Percentiles rank a stretch among this genome's conserved stretches.
phyloP scores from a whole-genome alignment of 805 yeast genomes.

The Candida golubevii region DNA sequence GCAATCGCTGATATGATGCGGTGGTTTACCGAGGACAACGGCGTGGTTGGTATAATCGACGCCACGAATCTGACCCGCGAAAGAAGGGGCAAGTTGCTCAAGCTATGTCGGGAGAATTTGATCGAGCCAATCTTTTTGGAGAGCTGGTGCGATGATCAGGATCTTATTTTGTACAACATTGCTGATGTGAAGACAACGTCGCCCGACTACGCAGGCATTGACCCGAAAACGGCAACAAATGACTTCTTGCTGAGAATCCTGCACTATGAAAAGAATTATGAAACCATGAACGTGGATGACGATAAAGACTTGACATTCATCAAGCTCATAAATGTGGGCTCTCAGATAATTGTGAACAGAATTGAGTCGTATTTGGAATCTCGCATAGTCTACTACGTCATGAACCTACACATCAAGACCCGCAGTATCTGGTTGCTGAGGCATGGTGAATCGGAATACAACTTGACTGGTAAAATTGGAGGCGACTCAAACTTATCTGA shows the following conservation, averaged over 20 bases:
- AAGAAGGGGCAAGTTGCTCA: slow-evolving; percentile 62
- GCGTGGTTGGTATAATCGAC: slow-evolving; percentile 89
- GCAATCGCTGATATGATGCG: slow-evolving; percentile 78
- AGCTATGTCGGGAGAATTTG: slow-evolving; percentile 55
- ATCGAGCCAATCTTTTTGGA: slow-evolving; percentile 92
- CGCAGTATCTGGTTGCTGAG: slow-evolving; percentile 90
- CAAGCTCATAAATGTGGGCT: slow-evolving; percentile 80
- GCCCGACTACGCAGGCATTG: slow-evolving; percentile 71
- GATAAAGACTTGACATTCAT: slow-evolving; percentile 75
- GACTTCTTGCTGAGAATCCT: slow-evolving; percentile 74
- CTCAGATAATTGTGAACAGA: slow-evolving; percentile 82
- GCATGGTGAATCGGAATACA: slow-evolving; percentile 92
- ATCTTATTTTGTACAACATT: slow-evolving; percentile 72
- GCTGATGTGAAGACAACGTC: slow-evolving; percentile 82
- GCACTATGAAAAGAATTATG: slow-evolving; percentile 69
- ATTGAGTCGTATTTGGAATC: slow-evolving; percentile 87
- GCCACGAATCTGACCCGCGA: slow-evolving; percentile 84
- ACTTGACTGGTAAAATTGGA: slow-evolving; percentile 91
- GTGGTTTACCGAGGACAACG: slow-evolving; percentile 79
- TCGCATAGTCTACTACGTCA: slow-evolving; percentile 89
- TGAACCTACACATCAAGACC: slow-evolving; percentile 93
- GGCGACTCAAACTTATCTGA: slow-evolving; percentile 86
- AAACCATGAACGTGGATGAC: slow-evolving; percentile 58
- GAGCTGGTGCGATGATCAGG: slow-evolving; percentile 83
- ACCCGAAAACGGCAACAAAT: slow-evolving; percentile 63